Conservation (phyloP, 371 early-diverging fungal species). For the Globomyces sp. region DNA sequence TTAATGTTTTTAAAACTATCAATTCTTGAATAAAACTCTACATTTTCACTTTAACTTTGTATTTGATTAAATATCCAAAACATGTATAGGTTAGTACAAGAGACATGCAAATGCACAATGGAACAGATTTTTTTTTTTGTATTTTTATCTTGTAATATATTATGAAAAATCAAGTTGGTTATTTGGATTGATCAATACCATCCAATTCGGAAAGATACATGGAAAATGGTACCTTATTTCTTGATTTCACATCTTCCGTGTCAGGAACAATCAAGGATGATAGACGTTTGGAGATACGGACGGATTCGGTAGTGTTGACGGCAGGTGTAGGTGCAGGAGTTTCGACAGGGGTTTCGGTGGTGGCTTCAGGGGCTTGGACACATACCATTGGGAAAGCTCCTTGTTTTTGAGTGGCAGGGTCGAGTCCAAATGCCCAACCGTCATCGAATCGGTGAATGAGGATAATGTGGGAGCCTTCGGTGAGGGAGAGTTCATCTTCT, state of each 20-base stretch:
- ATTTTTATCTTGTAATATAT: not conserved
- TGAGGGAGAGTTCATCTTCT: constrained; percentile 43
- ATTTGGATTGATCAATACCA: not conserved
- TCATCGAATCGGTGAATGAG: constrained; percentile 46
- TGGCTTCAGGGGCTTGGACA: constrained; percentile 24
- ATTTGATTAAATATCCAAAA: not conserved
- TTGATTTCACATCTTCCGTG: not conserved
- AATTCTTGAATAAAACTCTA: constrained; percentile 22
- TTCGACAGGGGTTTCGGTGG: not conserved
- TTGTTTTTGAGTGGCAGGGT: constrained; percentile 37
- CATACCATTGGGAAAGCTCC: constrained; percentile 54
- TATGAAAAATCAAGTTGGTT: not conserved
- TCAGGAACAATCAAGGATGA: constrained; percentile 4
- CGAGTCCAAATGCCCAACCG: constrained; percentile 33
- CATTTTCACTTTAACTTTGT: not conserved
- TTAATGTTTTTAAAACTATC: constrained; percentile 96
- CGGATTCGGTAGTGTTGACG: not conserved
- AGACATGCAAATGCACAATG: no score
- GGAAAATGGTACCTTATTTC: constrained; percentile 11
- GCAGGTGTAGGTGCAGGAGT: not conserved
- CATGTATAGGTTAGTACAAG: not conserved
- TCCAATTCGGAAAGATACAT: constrained; percentile 13
- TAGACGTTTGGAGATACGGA: constrained; percentile 1
- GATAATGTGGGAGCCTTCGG: constrained; percentile 34
- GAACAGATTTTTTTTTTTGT: no score